Conservation (phyloP, 495 filamentous ascomycete genomes). For the Aspergillus sparsus region DNA sequence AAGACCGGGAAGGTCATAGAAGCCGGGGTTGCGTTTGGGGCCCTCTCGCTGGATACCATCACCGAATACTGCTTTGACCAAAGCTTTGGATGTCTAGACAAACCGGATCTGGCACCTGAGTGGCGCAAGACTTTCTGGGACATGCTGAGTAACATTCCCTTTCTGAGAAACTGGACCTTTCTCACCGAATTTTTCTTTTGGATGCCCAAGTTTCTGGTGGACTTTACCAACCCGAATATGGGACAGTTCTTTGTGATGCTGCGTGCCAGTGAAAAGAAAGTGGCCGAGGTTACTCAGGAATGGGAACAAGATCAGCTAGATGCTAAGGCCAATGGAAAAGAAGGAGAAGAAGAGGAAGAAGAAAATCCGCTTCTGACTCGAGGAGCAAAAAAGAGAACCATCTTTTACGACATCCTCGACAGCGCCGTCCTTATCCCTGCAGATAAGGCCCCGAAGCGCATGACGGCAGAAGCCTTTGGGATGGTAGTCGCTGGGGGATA, state of each 20-base stretch:
- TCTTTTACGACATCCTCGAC: background rate
- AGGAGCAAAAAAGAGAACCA: background rate
- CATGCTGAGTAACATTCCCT: conserved; percentile 1
- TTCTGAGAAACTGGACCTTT: conserved; percentile 5
- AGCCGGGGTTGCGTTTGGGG: background rate
- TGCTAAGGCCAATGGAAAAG: too few species aligned
- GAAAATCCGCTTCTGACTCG: background rate
- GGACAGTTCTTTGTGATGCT: conserved; percentile 3
- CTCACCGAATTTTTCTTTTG: background rate
- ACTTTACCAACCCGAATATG: background rate
- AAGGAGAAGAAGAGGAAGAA: background rate
- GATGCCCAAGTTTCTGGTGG: background rate
- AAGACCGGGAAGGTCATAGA: background rate
- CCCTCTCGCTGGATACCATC: background rate
- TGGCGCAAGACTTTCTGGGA: conserved; percentile 1
- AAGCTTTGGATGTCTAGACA: conserved; percentile 1
- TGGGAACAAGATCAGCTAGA: conserved; percentile 1
- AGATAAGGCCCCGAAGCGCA: background rate
- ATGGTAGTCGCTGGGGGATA: conserved; percentile 6
- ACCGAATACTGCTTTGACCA: conserved; percentile 7
- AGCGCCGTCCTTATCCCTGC: background rate
- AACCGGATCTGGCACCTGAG: conserved; percentile 3
- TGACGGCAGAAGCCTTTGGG: conserved; percentile 3
- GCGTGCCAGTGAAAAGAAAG: background rate
- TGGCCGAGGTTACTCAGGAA: background rate